Base-by-base conservation (phyloP, 2,329 filamentous ascomycete species). In the Alternaria hordeiaustralica region DNA sequence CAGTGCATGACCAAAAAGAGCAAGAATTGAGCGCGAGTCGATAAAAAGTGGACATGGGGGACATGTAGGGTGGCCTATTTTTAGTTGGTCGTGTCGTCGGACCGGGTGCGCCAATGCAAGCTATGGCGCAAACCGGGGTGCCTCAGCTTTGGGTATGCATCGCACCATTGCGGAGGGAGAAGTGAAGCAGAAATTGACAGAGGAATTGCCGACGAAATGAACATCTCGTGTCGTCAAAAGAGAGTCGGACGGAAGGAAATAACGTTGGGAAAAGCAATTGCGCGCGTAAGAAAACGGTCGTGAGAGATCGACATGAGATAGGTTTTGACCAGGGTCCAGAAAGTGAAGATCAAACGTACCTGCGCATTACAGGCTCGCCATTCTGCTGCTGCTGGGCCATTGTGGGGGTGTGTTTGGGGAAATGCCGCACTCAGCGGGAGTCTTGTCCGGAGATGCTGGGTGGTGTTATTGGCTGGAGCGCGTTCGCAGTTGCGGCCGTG, bases 331-430 rank as follows among this genome's bases (percentile, higher is more conserved):
- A 61, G 60, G 64, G 56, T 57, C 43, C 36, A 45, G 21, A 43
- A 58, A 46, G 55, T 57, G 60, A 26, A 45, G 55, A 65, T 45
- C 23, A 30, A 46, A 60, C 86, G 71, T 88, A 91, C 89, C 89
- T 90, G 84, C 87, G 85, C 82, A 89, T 89, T 64, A 89, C 87
- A 77, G 88, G 88, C 71, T 85, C 80, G 68, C 77, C 75, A 66
- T 78, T 78, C 59, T 71, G 71, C 63, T 80, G 76, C 55, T 71
- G 71, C 61, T 80, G 76, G 68, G 79, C 78, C 79, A 81, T 81
- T 60, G 33, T 73, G 66, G 45, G 43, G 8, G 61, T 53, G 63
- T 44, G 36, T 61, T 51, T 44, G 15, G 21, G 54, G 6, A 54
- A 47, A 44, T 44, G 58, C 44, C 55, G 63, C 63, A 55, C 56